Percentiles rank a stretch among this genome's conserved stretches.
phyloP scores from a whole-genome alignment of 257 asterid genomes.

The Striga asiatica region DNA sequence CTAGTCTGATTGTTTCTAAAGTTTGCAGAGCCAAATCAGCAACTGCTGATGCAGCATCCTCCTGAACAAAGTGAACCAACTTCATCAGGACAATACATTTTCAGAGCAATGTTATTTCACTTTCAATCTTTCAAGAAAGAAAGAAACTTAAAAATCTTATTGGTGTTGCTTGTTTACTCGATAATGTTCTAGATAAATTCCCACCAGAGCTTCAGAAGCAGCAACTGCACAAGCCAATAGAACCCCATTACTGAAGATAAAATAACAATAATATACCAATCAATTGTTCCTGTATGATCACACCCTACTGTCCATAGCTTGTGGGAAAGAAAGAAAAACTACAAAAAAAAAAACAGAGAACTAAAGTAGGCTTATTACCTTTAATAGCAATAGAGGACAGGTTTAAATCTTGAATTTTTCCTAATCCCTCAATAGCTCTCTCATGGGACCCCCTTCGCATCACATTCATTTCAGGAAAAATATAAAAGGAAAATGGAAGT shows the following conservation, averaged over 20 bases:
- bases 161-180: slow-evolving; percentile 28
- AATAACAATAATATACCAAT: no score
- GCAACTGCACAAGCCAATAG: slow-evolving; percentile 57
- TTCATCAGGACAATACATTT: background rate
- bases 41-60: slow-evolving; percentile 51
- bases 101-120: background rate
- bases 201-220: slow-evolving; percentile 82
- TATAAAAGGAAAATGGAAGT: no score
- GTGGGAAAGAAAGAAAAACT: no score
- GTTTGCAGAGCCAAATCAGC: slow-evolving; percentile 43
- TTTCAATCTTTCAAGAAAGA: background rate
- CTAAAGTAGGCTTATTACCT: slow-evolving; percentile 31
- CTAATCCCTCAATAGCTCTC: slow-evolving; percentile 70
- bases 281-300: no score
- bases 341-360: background rate
- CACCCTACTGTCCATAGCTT: no score
- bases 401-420: slow-evolving; percentile 43
- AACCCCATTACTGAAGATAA: slow-evolving; percentile 4
- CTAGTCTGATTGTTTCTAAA: slow-evolving; percentile 38
- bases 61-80: slow-evolving; percentile 30
- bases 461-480: no score
- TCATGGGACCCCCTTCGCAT: slow-evolving; percentile 64
- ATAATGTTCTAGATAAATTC: slow-evolving; percentile 52
- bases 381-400: slow-evolving; percentile 48
- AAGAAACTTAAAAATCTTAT: background rate